These are phyloP conservation scores for Neofusicoccum sp. DNA, from an alignment of 2,329 filamentous ascomycete species.

Conservation along the genomic window DNA sequence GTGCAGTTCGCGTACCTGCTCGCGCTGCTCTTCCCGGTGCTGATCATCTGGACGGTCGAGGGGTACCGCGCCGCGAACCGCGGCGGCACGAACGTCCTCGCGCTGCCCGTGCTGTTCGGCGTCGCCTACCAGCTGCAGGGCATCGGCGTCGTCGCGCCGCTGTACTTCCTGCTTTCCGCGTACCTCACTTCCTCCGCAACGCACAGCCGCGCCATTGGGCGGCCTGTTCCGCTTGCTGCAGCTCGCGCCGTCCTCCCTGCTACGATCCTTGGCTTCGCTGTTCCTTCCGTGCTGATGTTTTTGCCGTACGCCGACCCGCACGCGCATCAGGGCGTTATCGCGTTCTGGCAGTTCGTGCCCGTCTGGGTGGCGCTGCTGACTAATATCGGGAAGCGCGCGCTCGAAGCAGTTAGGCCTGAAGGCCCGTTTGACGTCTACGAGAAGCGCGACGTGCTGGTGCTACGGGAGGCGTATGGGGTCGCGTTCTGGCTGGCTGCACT, in stretches of 20 bases:
- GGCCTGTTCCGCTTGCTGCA: constrained; percentile 23
- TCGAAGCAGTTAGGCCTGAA: not conserved
- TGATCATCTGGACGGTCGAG: constrained; percentile 22
- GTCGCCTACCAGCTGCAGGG: not conserved
- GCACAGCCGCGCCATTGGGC: constrained; percentile 23
- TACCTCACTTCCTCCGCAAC: constrained; percentile 20
- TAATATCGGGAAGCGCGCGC: not conserved
- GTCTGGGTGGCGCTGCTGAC: not conserved
- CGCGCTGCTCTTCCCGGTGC: not conserved
- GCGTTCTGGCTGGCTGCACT: not conserved
- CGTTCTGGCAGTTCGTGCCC: constrained; percentile 26
- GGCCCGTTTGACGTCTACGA: not conserved
- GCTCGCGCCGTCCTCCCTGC: constrained; percentile 29
- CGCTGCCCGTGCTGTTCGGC: constrained; percentile 7
- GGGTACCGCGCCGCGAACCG: constrained; percentile 1
- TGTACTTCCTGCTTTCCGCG: constrained; percentile 29
- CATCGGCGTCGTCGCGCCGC: constrained; percentile 26
- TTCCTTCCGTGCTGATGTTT: constrained; percentile 31
- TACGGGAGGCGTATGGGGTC: not conserved
- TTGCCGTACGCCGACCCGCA: constrained; percentile 25
- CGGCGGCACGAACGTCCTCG: not conserved
- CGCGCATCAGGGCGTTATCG: constrained; percentile 26
- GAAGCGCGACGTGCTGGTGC: not conserved
- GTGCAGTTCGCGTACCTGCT: constrained; percentile 14
- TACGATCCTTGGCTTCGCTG: constrained; percentile 28